Evolutionary conservation across 2,329 filamentous ascomycete genomes (phyloP).

Genomic region (Microcyclosporella mali): DNA sequence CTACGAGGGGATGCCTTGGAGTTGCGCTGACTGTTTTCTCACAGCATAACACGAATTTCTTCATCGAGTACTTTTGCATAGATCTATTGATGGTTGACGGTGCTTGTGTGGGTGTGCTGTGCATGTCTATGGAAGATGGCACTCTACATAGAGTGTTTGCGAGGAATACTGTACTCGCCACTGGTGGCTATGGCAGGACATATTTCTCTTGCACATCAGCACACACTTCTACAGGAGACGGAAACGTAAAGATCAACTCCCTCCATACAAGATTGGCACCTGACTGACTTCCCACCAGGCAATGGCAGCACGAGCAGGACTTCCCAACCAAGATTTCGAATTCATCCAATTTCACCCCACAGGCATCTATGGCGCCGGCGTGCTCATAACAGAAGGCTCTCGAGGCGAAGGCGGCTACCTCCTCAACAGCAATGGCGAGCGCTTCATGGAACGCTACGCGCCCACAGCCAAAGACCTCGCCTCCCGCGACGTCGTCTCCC

Average conservation of each 20-base stretch:
- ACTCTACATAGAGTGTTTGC: slow-evolving; percentile 45
- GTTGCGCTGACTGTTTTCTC: slow-evolving; percentile 1
- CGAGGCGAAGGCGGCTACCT: slow-evolving; percentile 47
- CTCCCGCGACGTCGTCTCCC: slow-evolving; percentile 43
- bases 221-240: slow-evolving; percentile 47
- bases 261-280: neutral
- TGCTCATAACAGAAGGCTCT: slow-evolving; percentile 47
- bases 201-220: slow-evolving; percentile 47
- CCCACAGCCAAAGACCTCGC: slow-evolving; percentile 47
- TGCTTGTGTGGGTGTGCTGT: slow-evolving; percentile 42
- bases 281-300: slow-evolving; percentile 25
- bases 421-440: slow-evolving; percentile 44
- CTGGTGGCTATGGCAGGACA: slow-evolving; percentile 46
- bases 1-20: slow-evolving; percentile 23
- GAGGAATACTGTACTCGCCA: slow-evolving; percentile 44
- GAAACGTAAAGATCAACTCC: slow-evolving; percentile 29
- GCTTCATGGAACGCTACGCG: slow-evolving; percentile 49
- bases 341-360: slow-evolving; percentile 49
- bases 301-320: slow-evolving; percentile 44
- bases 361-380: slow-evolving; percentile 47
- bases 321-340: slow-evolving; percentile 47
- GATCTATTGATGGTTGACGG: slow-evolving; percentile 46
- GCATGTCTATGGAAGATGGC: slow-evolving; percentile 46
- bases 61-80: slow-evolving; percentile 47
- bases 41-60: slow-evolving; percentile 43